A percentile compares a stretch with the other conserved stretches of the same genome.
Conservation (phyloP, 106 monocot species). For the Posidonia australis region DNA sequence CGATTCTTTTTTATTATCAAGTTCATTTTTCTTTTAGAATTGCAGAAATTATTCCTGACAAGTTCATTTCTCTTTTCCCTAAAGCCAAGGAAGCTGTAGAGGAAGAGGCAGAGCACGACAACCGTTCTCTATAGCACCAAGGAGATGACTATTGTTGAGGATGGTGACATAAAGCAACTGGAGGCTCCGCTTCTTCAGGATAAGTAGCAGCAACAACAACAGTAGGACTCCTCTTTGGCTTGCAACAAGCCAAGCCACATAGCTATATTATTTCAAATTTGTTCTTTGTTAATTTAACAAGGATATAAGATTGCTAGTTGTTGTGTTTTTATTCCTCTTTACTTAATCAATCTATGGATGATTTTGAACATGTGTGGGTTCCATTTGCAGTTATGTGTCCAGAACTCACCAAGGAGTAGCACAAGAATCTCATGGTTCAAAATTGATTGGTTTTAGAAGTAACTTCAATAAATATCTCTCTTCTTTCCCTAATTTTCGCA, state of each 20-base stretch:
- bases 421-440: slow-evolving; percentile 85
- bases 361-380: background rate
- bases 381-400: slow-evolving; percentile 71
- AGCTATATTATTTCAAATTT: no score
- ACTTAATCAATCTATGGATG: background rate
- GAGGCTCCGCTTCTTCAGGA: slow-evolving; percentile 6
- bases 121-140: background rate
- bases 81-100: no score
- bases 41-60: no score
- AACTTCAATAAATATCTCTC: background rate
- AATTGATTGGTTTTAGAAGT: slow-evolving; percentile 93
- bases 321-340: no score
- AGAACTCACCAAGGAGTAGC: slow-evolving; percentile 88
- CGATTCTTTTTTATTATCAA: no score
- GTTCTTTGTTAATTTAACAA: no score
- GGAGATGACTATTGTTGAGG: slow-evolving; percentile 10
- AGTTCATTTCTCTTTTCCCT: no score
- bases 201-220: no score
- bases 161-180: slow-evolving; percentile 8
- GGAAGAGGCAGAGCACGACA: background rate
- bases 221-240: background rate
- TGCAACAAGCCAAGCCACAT: slow-evolving; percentile 16
- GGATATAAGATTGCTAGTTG: no score
- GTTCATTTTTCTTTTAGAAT: no score
- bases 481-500: background rate